Evolutionary conservation across 2,329 filamentous ascomycete species (phyloP), one percentile per base, ranked within the genome.

Genomic region (Phaeosphaeria sp.): DNA sequence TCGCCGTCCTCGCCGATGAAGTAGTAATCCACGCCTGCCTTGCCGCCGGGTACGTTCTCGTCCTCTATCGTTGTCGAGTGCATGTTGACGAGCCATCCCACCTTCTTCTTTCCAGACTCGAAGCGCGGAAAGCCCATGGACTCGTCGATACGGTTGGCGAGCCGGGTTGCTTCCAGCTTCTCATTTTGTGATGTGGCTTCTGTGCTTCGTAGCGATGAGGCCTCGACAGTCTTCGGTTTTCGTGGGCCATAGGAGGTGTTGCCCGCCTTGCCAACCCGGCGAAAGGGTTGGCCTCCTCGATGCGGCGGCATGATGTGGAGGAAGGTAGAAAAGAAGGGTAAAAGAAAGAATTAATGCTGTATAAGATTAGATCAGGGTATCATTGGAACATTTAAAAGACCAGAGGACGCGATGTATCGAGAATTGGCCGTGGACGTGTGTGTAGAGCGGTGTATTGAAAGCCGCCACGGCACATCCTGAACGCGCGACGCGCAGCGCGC

Each of bases 81-180:
- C 81, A 98, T 91, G 74, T 98, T 99, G 68, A 94, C 92, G 3
- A 99, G 86, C 95, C 95, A 99, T 63, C 96, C 93, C 49, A 91
- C 86, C 74, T 89, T 91, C 79, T 90, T 92, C 74, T 91, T 87
- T 48, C 92, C 95, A 30, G 91, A 89, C 64, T 99, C 96, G 75
- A 93, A 97, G 50, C 94, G 90, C 33, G 89, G 85, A 77, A 99
- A 99, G 52, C 95, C 96, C 88, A 98, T 95, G 61, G 86, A 85
- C 81, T 98, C 95, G 81, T 99, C 96, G 74, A 99, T 97, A 71
- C 84, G 87, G 79, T 97, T 88, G 30, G 92, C 92, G 51, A 97
- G 86, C 55, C 88, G 88, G 47, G 89, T 90, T 39, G 92, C 89
- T 79, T 99, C 93, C 79, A 92, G 88, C 78, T 92, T 96, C 79